Conservation (phyloP, 352 stramenopile species). For the Globisporangium acanthophoron region DNA sequence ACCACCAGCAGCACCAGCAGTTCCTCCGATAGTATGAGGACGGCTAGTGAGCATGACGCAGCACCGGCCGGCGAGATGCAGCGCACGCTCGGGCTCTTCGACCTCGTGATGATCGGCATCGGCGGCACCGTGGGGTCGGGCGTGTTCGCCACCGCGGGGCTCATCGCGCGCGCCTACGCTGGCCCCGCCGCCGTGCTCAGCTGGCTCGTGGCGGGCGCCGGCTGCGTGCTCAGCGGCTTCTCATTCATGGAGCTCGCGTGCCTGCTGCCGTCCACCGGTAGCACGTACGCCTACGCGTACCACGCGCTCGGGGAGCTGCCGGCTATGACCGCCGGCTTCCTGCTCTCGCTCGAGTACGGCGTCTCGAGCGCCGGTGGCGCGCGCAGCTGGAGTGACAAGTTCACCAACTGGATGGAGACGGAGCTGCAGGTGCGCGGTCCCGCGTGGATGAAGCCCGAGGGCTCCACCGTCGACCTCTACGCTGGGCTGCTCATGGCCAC, state of each 20-base stretch:
- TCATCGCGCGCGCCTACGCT: slow-evolving; percentile 61
- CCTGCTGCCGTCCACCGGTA: slow-evolving; percentile 85
- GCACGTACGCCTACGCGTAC: slow-evolving; percentile 93
- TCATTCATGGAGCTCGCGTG: slow-evolving; percentile 91
- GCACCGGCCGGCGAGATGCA: slow-evolving; percentile 23
- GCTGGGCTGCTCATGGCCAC: slow-evolving; percentile 71
- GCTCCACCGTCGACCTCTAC: slow-evolving; percentile 63
- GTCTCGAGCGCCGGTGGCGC: slow-evolving; percentile 88
- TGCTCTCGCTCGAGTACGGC: slow-evolving; percentile 93
- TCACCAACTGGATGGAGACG: slow-evolving; percentile 71
- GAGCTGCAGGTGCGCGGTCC: slow-evolving; percentile 43
- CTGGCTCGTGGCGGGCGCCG: slow-evolving; percentile 79
- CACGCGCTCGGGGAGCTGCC: slow-evolving; percentile 91
- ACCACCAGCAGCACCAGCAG: slow-evolving; percentile 13
- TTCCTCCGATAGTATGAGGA: background rate
- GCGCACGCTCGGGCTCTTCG: slow-evolving; percentile 82
- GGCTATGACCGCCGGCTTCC: slow-evolving; percentile 83
- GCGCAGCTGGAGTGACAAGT: slow-evolving; percentile 92
- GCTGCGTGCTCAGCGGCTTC: slow-evolving; percentile 75
- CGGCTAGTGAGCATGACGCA: slow-evolving; percentile 2
- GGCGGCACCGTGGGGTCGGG: slow-evolving; percentile 92
- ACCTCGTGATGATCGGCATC: slow-evolving; percentile 92
- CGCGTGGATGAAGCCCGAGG: slow-evolving; percentile 59
- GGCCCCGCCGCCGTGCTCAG: slow-evolving; percentile 78
- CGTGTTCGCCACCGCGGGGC: slow-evolving; percentile 85